Evolutionary conservation across 164 flowering plant species (phyloP).

Genomic region (Magnolia officinalis): DNA sequence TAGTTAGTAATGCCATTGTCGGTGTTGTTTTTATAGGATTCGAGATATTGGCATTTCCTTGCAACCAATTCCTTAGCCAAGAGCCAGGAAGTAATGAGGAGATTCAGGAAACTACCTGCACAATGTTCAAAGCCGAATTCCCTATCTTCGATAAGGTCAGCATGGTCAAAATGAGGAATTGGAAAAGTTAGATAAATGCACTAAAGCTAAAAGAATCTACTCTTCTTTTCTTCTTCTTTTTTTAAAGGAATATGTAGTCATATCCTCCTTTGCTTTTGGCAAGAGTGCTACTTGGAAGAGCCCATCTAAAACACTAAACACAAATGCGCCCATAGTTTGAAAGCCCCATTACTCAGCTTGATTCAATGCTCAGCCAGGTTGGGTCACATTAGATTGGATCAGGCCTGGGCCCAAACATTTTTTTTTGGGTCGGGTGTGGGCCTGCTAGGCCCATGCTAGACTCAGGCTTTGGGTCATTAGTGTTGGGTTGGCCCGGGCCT

Average conservation of each 20-base stretch:
- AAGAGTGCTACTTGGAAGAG: background rate
- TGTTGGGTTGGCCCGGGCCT: too few relatives aligned
- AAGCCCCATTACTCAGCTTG: too few relatives aligned
- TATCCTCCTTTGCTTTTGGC: background rate
- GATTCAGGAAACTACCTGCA: slow-evolving; percentile 63
- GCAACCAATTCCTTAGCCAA: slow-evolving; percentile 89
- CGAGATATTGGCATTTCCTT: slow-evolving; percentile 92
- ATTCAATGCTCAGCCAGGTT: too few relatives aligned
- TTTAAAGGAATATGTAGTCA: background rate
- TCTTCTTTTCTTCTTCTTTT: too few relatives aligned
- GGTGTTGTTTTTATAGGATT: slow-evolving; percentile 43
- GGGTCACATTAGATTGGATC: too few relatives aligned
- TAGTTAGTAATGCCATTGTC: background rate
- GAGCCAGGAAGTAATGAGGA: slow-evolving; percentile 86
- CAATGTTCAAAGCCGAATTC: slow-evolving; percentile 83
- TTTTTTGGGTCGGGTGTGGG: too few relatives aligned
- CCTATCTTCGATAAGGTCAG: slow-evolving; percentile 90
- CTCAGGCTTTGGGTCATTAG: too few relatives aligned
- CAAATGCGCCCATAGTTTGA: too few relatives aligned
- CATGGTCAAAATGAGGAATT: background rate
- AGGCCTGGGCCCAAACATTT: too few relatives aligned
- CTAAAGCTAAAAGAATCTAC: background rate
- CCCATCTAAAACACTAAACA: background rate
- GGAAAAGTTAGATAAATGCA: background rate
- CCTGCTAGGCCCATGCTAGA: too few relatives aligned